Base-by-base conservation (phyloP, 176 grass and related monocot species). In the Raddia guianensis region DNA sequence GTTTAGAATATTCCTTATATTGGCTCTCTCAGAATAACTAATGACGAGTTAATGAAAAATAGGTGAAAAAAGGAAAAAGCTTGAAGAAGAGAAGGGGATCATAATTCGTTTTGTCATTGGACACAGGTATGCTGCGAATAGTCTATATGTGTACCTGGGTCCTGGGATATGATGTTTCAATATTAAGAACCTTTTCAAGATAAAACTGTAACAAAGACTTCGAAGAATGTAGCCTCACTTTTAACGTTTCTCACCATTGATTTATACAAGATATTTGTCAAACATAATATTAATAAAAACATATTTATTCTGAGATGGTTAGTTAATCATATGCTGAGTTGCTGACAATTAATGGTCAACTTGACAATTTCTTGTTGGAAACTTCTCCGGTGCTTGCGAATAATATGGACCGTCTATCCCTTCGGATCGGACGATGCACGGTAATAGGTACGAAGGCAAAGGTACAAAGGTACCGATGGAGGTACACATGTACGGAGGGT, bases 41-140 rank as follows among this genome's bases (percentile, higher is more conserved):
- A 73, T 55, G 66, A 57, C 57, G 12, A 60, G 15, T 9, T 55
- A 70, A 68, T 72, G 33, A 42, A 76, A 83, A 86, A 52, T 68
- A 95, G 95, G 95, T 76, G 92, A 98, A 70, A 94, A 87, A 74
- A 95, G 86, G 87, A 98, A 93, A 70, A 85, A 93, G 43, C 83
- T 98, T 53, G 95, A 98, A 82, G 95, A 95, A 82, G 82, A 98
- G 76, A 98, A 95, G 68, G 92, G 95, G 7, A 84, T 98, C 63
- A 92, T 98, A 12, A 81, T 98, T 51, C 92, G 95, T 1, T 98
- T 98, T 63, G 92, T 98, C 80, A 93, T 98, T 60, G 95, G 95
- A 34, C 95, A 98, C 77, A 98, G 95, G 95, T 98, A 35, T 66
- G 79, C 45, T 43, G 65, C 12, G 11, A 0, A 65, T 33, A 43